phyloP scores from a whole-genome alignment of 768 basidiomycete species.

The Mycena latifolia region DNA sequence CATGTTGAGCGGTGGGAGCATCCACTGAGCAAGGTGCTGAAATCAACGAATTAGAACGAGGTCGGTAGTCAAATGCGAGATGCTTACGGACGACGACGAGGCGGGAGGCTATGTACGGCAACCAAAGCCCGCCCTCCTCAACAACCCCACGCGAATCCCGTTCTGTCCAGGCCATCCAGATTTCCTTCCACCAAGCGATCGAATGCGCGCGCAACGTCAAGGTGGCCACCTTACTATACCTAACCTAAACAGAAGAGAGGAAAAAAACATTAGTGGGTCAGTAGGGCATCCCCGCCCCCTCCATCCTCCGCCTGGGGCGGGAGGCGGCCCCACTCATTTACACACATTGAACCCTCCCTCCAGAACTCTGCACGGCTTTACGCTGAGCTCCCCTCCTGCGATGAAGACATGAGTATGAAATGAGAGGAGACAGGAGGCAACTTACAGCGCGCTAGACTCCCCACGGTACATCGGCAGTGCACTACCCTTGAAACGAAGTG shows the following conservation, averaged over 20 bases:
- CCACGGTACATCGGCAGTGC: background rate
- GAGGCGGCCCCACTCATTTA: background rate
- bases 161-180: background rate
- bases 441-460: slow-evolving; percentile 3
- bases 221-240: background rate
- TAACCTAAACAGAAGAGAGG: background rate
- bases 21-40: background rate
- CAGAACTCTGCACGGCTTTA: background rate
- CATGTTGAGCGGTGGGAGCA: background rate
- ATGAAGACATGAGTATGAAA: background rate
- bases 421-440: background rate
- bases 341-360: background rate
- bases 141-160: background rate
- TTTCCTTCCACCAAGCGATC: background rate
- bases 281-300: slow-evolving; percentile 1
- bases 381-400: slow-evolving; percentile 1
- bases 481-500: background rate
- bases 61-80: background rate
- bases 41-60: background rate
- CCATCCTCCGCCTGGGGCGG: background rate
- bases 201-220: background rate
- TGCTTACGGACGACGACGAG: background rate
- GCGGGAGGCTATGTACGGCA: background rate
- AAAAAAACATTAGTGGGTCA: background rate
- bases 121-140: background rate